Base-by-base conservation (phyloP, 2,329 filamentous ascomycete species). In the Colletotrichum gloeosporioides region DNA sequence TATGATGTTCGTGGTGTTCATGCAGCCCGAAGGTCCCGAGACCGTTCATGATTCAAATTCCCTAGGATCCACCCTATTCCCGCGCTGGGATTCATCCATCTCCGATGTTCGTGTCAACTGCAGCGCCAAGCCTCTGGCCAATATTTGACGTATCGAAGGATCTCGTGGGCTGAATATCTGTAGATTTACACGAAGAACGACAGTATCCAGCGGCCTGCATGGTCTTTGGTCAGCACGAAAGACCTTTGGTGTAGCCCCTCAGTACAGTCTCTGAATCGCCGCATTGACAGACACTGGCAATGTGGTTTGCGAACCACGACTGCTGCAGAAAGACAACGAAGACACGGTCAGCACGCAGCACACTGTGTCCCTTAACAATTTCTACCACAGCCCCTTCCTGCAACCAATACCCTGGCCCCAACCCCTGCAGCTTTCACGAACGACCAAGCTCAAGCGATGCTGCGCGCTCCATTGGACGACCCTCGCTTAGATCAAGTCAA, bases 1-100 rank as follows among this genome's bases (percentile, higher is more conserved):
- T 32, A 59, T 32, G 31, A 71, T 65, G 55, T 61, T 66, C 61
- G 49, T 67, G 44, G 62, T 49, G 59, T 67, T 72, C 65, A 76
- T 73, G 74, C 73, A 62, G 25, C 44, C 64, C 74, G 70, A 76
- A 76, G 64, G 25, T 68, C 64, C 59, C 74, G 72, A 76, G 74
- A 76, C 70, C 44, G 44, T 73, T 69, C 65, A 32, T 73, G 70
- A 73, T 64, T 76, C 70, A 59, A 53, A 53, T 53, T 13, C 55
- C 57, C 49, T 44, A 29, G 69, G 53, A 62, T 70, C 27, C 57
- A 22, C 36, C 68, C 34, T 22, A 62, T 34, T 36, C n/a, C 62
- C 61, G 29, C 36, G 53, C 68, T 49, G 53, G 73, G 69, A 67
- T 39, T 39, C 25, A 31, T 39, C 36, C 27, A 63, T 68, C n/a